Evolutionary conservation across 2,329 filamentous ascomycete genomes (phyloP).

Genomic region (Talaromyces sp.): DNA sequence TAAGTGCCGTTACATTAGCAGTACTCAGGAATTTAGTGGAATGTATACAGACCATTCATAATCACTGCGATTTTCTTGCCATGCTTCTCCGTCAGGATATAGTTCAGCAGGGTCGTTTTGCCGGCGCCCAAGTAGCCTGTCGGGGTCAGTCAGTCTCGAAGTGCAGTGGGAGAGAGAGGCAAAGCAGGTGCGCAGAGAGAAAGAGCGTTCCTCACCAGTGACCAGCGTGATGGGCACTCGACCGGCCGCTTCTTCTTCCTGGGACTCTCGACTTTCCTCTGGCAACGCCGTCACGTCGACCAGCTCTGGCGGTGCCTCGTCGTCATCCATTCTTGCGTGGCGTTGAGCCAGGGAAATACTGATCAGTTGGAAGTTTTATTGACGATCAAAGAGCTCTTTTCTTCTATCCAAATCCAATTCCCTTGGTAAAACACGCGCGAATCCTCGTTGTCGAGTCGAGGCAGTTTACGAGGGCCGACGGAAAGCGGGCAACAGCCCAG

Average conservation of each 20-base stretch:
- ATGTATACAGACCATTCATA: conserved; percentile 63
- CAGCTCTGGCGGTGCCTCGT: conserved; percentile 40
- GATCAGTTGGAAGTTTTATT: background rate
- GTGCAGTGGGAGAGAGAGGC: background rate
- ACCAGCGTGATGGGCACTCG: conserved; percentile 48
- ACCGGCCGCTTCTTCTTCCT: conserved; percentile 20
- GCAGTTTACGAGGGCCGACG: background rate
- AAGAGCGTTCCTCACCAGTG: conserved; percentile 34
- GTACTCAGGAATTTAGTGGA: background rate
- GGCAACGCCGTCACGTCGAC: conserved; percentile 32
- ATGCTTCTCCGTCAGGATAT: conserved; percentile 90
- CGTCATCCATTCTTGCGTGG: conserved; percentile 28
- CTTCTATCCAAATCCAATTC: background rate
- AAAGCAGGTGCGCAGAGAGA: background rate
- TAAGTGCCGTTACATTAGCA: conserved; percentile 27
- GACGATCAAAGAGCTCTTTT: background rate
- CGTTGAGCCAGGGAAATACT: background rate
- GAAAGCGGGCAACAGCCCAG: conserved; percentile 7
- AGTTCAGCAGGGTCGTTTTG: conserved; percentile 92
- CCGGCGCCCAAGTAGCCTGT: conserved; percentile 88
- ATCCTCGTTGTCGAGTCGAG: background rate
- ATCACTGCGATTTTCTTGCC: conserved; percentile 98
- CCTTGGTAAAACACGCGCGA: background rate
- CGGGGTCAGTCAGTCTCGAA: conserved; percentile 1
- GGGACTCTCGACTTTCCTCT: conserved; percentile 17